Conservation (phyloP, 2,329 filamentous ascomycete species). For the Chlorencoelia australis region DNA sequence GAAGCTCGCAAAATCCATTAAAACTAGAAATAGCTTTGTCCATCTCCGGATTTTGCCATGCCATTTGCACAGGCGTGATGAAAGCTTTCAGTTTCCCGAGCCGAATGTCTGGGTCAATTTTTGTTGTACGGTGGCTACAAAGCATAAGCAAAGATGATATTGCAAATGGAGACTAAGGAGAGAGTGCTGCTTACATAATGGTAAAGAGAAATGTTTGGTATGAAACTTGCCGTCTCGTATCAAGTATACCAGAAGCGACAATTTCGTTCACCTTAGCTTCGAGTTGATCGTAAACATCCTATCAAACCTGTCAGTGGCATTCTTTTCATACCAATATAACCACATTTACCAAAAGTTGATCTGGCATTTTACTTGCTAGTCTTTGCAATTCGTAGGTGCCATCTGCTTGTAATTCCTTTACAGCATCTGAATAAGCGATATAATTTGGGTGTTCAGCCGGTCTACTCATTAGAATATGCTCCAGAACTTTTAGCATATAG, state of each 20-base stretch:
- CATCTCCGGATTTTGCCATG: conserved; percentile 68
- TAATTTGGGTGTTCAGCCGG: conserved; percentile 63
- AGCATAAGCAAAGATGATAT: conserved; percentile 8
- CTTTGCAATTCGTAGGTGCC: conserved; percentile 82
- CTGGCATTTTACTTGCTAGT: conserved; percentile 80
- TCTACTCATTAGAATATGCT: conserved; percentile 81
- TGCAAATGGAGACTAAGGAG: background rate
- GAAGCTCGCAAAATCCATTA: conserved; percentile 64
- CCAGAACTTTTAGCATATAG: conserved; percentile 82
- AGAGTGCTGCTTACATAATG: conserved; percentile 52
- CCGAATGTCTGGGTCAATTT: conserved; percentile 61
- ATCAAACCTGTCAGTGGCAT: conserved; percentile 17
- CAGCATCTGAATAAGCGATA: conserved; percentile 70
- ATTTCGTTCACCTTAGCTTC: conserved; percentile 76
- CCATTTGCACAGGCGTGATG: conserved; percentile 67
- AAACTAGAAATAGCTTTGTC: conserved; percentile 64
- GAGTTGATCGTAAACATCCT: conserved; percentile 77
- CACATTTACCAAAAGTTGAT: conserved; percentile 59
- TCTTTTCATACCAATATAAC: background rate
- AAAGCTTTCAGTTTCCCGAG: conserved; percentile 66
- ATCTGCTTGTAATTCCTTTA: conserved; percentile 78
- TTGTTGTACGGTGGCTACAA: conserved; percentile 67
- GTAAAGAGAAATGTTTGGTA: conserved; percentile 89
- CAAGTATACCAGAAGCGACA: conserved; percentile 58
- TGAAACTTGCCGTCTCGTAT: conserved; percentile 76